A percentile compares a stretch with the other conserved stretches of the same genome.
These are phyloP conservation scores for Ganoderma leucocontextum DNA, from an alignment of 1,284 basidiomycete species.

Conservation along the genomic window DNA sequence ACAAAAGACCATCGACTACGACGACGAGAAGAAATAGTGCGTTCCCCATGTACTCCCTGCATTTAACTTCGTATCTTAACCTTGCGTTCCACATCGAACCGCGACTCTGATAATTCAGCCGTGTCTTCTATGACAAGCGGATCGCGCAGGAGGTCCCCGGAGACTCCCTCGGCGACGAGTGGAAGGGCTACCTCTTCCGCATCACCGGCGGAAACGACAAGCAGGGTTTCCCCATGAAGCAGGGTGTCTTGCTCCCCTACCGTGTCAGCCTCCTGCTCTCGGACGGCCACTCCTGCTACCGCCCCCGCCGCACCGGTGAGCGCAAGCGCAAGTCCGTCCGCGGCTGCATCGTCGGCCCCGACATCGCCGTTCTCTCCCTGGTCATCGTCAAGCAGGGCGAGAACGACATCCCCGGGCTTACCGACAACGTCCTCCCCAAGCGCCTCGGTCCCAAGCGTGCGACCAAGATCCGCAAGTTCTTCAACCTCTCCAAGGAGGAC, in stretches of 20 bases:
- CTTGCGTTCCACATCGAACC: neutral
- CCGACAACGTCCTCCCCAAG: slow-evolving; percentile 94
- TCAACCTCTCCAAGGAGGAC: slow-evolving; percentile 98
- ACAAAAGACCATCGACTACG: slow-evolving; percentile 96
- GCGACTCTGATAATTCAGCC: slow-evolving; percentile 54
- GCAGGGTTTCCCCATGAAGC: slow-evolving; percentile 99
- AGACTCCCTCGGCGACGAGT: slow-evolving; percentile 95
- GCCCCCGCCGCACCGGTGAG: slow-evolving; percentile 91
- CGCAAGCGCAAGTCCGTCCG: slow-evolving; percentile 99
- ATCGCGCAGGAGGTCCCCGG: slow-evolving; percentile 95
- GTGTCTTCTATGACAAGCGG: slow-evolving; percentile 96
- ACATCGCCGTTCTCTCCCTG: slow-evolving; percentile 95
- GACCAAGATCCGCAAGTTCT: slow-evolving; percentile 96
- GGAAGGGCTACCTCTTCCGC: slow-evolving; percentile 96
- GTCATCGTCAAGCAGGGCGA: slow-evolving; percentile 99
- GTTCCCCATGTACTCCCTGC: slow-evolving; percentile 37
- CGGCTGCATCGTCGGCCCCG: slow-evolving; percentile 96
- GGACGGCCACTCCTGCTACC: slow-evolving; percentile 98
- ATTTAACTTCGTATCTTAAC: slow-evolving; percentile 8
- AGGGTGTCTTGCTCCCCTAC: slow-evolving; percentile 95
- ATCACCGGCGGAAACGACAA: slow-evolving; percentile 98
- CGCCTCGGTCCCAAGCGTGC: slow-evolving; percentile 95
- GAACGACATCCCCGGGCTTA: slow-evolving; percentile 90
- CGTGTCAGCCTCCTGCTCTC: slow-evolving; percentile 95
- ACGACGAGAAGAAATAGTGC: slow-evolving; percentile 91